Evolutionary conservation across 768 basidiomycete species (phyloP).

Genomic region (Lactarius quietus): DNA sequence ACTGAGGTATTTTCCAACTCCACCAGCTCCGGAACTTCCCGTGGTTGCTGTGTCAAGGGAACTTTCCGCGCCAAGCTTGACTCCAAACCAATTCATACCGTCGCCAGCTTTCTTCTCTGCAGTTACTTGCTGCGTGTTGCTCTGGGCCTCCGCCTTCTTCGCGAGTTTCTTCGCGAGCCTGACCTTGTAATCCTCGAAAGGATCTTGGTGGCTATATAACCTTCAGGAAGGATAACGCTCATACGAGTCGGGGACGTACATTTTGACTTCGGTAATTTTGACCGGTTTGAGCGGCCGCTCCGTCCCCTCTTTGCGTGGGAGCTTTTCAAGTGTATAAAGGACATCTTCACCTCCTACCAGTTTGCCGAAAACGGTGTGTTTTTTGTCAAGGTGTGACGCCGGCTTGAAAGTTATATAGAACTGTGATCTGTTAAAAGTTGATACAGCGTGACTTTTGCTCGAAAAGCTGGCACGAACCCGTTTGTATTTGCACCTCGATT

Average conservation of each 20-base stretch:
- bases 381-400: conserved; percentile 83
- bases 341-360: conserved; percentile 95
- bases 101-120: conserved; percentile 59
- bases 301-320: conserved; percentile 78
- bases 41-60: conserved; percentile 29
- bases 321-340: conserved; percentile 74
- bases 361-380: conserved; percentile 96
- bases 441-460: conserved; percentile 8
- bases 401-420: conserved; percentile 90
- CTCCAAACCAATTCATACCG: conserved; percentile 84
- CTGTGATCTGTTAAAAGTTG: conserved; percentile 58
- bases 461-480: conserved; percentile 44
- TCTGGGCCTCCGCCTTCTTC: conserved; percentile 45
- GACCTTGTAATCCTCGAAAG: conserved; percentile 88
- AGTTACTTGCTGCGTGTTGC: conserved; percentile 26
- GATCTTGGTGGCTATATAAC: conserved; percentile 77
- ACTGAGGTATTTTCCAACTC: conserved; percentile 79
- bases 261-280: conserved; percentile 78
- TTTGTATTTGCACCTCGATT: conserved; percentile 93
- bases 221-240: background rate
- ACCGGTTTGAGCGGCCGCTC: conserved; percentile 86
- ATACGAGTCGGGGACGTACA: conserved; percentile 48
- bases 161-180: conserved; percentile 78
- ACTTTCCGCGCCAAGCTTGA: conserved; percentile 60
- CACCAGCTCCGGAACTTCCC: conserved; percentile 38